phyloP scores from a whole-genome alignment of 768 basidiomycete genomes.

The Russula olivacea region DNA sequence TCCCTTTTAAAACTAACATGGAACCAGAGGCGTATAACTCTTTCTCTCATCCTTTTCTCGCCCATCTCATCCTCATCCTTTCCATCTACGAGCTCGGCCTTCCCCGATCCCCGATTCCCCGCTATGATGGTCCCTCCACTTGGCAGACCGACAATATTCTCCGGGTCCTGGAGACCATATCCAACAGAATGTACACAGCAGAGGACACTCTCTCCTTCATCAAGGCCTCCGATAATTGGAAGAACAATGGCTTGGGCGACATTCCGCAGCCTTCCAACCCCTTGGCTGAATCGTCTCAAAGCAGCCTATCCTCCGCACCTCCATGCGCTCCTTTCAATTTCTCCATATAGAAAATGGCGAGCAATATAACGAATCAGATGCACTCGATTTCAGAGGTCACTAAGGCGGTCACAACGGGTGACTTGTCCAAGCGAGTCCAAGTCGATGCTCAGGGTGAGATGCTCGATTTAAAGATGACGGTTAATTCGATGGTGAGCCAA shows the following conservation, averaged over 20 bases:
- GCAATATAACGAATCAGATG: constrained; percentile 57
- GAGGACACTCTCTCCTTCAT: constrained; percentile 23
- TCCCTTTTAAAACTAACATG: no score
- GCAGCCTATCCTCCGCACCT: not conserved
- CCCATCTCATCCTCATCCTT: constrained; percentile 24
- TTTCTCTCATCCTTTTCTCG: constrained; percentile 20
- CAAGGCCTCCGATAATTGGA: constrained; percentile 23
- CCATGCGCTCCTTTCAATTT: constrained; percentile 10
- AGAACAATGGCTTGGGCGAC: constrained; percentile 25
- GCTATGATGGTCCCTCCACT: constrained; percentile 24
- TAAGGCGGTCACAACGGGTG: constrained; percentile 81
- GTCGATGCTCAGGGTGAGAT: constrained; percentile 67
- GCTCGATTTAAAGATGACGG: constrained; percentile 69
- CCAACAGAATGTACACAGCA: constrained; percentile 1
- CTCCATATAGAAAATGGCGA: no score
- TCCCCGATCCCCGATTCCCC: constrained; percentile 23
- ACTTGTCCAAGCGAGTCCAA: constrained; percentile 79
- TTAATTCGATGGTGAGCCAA: constrained; percentile 88
- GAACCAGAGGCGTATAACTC: not conserved
- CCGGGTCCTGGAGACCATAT: not conserved
- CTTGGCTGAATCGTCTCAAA: constrained; percentile 17
- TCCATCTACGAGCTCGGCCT: constrained; percentile 26
- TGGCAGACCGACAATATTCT: constrained; percentile 19
- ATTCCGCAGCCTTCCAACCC: constrained; percentile 13
- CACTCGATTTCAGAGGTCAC: constrained; percentile 77